phyloP scores from a whole-genome alignment of 2,329 filamentous ascomycete species.

The Grosmannia huntii region DNA sequence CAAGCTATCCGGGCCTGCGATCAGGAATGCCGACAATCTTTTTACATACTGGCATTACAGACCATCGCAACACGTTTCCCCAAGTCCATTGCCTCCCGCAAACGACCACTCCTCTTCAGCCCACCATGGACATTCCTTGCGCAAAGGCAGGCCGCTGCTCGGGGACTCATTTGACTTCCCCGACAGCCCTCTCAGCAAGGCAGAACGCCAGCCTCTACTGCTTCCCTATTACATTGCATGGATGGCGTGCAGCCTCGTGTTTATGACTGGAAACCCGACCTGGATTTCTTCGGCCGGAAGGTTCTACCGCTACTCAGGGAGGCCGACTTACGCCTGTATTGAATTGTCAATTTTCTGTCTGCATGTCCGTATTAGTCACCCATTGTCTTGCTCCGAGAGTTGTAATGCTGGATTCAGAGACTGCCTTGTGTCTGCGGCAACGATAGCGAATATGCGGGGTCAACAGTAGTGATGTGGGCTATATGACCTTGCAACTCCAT shows the following conservation, averaged over 20 bases:
- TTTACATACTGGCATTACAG: background rate
- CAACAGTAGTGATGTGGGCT: background rate
- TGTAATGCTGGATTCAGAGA: background rate
- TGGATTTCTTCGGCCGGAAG: background rate
- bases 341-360: background rate
- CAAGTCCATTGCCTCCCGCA: background rate
- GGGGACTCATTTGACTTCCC: background rate
- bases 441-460: background rate
- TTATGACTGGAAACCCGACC: background rate
- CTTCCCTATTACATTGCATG: background rate
- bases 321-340: background rate
- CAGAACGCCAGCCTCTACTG: background rate
- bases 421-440: background rate
- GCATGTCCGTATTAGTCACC: too few relatives aligned
- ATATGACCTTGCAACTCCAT: background rate
- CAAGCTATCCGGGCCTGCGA: too few relatives aligned
- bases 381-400: too few relatives aligned
- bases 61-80: background rate
- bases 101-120: background rate
- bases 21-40: too few relatives aligned
- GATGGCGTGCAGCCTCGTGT: background rate
- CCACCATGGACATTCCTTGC: background rate
- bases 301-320: background rate
- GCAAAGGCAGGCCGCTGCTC: background rate
- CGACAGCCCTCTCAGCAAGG: background rate